A percentile compares a stretch with the other conserved stretches of the same genome.
These are phyloP conservation scores for Mycena alexandri DNA, from an alignment of 768 basidiomycete genomes.

Conservation along the genomic window DNA sequence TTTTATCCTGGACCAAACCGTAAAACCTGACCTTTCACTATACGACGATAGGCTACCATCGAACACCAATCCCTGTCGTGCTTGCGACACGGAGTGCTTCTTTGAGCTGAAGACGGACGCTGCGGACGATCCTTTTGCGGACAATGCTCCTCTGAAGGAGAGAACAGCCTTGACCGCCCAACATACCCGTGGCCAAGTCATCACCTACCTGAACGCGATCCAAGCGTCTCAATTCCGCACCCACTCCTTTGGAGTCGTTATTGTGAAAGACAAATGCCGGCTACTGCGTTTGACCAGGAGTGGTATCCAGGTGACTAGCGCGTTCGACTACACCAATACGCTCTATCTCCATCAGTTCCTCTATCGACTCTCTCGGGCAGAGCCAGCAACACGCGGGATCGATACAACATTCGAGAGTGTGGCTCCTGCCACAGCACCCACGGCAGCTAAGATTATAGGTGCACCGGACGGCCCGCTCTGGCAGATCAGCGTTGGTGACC, in stretches of 20 bases:
- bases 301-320: neutral
- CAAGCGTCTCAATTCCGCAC: slow-evolving; percentile 32
- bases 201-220: slow-evolving; percentile 34
- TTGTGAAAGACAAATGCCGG: slow-evolving; percentile 20
- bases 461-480: slow-evolving; percentile 18
- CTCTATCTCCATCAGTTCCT: slow-evolving; percentile 17
- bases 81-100: slow-evolving; percentile 28
- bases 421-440: neutral
- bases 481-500: slow-evolving; percentile 23
- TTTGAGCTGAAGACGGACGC: slow-evolving; percentile 28
- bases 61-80: slow-evolving; percentile 25
- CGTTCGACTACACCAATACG: slow-evolving; percentile 10
- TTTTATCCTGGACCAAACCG: neutral
- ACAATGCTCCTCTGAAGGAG: neutral
- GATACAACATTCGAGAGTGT: slow-evolving; percentile 23
- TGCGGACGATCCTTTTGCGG: slow-evolving; percentile 25
- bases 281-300: slow-evolving; percentile 19
- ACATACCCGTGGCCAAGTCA: slow-evolving; percentile 31
- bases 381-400: slow-evolving; percentile 21
- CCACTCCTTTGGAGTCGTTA: slow-evolving; percentile 26
- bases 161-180: neutral
- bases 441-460: neutral
- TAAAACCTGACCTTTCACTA: slow-evolving; percentile 30
- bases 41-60: slow-evolving; percentile 21
- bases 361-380: slow-evolving; percentile 31